phyloP scores from a whole-genome alignment of 805 yeast genomes.

The Metschnikowia matae region DNA sequence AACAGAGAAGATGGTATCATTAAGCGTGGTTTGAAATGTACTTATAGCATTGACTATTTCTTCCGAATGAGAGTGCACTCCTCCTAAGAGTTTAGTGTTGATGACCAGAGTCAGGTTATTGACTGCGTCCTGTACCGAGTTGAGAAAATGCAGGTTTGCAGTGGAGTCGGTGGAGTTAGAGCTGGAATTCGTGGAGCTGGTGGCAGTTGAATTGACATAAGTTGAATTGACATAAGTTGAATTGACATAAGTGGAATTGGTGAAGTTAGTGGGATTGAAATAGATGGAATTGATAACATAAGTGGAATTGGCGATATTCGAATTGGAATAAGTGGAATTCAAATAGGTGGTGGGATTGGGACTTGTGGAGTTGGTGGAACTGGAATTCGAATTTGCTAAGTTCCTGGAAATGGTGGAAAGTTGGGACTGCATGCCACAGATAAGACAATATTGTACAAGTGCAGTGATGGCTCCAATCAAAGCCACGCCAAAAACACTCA shows the following conservation, averaged over 20 bases:
- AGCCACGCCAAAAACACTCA: background rate
- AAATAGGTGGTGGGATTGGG: background rate
- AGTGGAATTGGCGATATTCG: background rate
- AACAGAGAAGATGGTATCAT: slow-evolving; percentile 50
- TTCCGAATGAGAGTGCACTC: slow-evolving; percentile 45
- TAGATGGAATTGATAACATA: too few species aligned
- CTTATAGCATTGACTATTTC: slow-evolving; percentile 5
- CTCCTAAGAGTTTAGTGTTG: slow-evolving; percentile 64
- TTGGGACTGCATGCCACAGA: background rate
- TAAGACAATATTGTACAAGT: background rate
- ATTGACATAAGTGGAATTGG: background rate
- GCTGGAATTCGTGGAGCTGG: background rate
- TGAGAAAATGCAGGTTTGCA: background rate
- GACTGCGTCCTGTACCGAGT: slow-evolving; percentile 22
- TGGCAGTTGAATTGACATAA: background rate
- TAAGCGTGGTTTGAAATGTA: slow-evolving; percentile 40
- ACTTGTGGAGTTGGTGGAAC: background rate
- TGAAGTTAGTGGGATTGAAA: background rate
- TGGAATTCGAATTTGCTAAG: background rate
- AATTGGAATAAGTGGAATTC: background rate
- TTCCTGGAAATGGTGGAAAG: background rate
- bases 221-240: background rate
- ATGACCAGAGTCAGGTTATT: slow-evolving; percentile 44
- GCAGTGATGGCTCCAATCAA: background rate
- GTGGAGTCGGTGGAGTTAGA: background rate